Conservation (phyloP, 495 filamentous ascomycete genomes). For the Aspergillus sclerotioniger region DNA sequence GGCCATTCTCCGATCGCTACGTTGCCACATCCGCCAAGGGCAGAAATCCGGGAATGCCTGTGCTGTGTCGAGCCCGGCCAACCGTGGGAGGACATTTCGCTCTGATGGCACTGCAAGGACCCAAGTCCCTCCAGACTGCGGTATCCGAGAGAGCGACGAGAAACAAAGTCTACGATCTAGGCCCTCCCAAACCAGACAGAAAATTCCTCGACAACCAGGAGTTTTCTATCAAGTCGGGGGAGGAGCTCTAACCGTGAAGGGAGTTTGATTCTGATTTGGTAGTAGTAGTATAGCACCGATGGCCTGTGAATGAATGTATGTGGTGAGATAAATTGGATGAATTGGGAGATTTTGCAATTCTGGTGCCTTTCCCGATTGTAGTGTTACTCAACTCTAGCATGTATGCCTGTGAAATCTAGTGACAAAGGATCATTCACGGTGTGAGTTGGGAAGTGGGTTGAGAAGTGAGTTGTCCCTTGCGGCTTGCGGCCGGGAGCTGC, state of each 20-base stretch:
- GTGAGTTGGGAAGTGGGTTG: too few species aligned
- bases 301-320: neutral
- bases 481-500: conserved; percentile 8
- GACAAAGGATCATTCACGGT: too few species aligned
- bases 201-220: neutral
- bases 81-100: conserved; percentile 58
- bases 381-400: too few species aligned
- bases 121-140: conserved; percentile 25
- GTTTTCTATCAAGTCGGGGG: conserved; percentile 10
- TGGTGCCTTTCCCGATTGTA: too few species aligned
- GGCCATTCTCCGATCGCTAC: conserved; percentile 50
- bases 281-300: neutral
- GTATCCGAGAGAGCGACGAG: conserved; percentile 12
- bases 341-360: too few species aligned
- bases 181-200: too few species aligned
- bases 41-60: conserved; percentile 30
- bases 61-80: conserved; percentile 52
- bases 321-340: too few species aligned
- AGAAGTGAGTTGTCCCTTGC: conserved; percentile 1
- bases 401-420: too few species aligned
- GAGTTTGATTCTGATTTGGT: too few species aligned
- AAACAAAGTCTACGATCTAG: neutral
- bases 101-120: conserved; percentile 42
- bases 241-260: conserved; percentile 26
- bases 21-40: conserved; percentile 38